Base-by-base conservation (phyloP, 208 protist genomes). In the Trypanosoma avium region DNA sequence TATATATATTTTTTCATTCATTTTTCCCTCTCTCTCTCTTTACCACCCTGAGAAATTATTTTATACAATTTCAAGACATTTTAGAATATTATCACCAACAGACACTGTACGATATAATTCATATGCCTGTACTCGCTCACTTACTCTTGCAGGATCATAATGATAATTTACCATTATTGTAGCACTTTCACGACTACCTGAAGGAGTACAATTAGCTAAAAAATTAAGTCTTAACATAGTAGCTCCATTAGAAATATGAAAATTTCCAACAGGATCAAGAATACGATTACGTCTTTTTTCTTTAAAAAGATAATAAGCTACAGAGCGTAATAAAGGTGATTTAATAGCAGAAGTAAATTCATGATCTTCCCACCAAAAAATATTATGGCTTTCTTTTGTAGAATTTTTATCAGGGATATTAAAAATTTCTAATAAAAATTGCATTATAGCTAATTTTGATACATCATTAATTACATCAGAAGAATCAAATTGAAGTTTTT, bases 161-260 rank as follows among this genome's bases (percentile, higher is more conserved):
- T 77, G 77, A 71, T 96, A 96, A 69, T 96, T 96, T 47, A 96
- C 86, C 86, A 93, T 96, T 46, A 92, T 70, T 45, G 82, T 88
- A 29, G 70, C 87, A 52, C 84, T 91, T 61, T 92, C 80, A 6
- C 79, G 71, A 48, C 81, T 87, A 24, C 86, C 82, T 58, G 81
- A 54, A 13, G 59, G 53, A n/a, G 80, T 84, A 4, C 75, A 71
- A 71, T 95, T 92, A 27, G 61, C 86, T 17, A 92, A 69, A 42
- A 66, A 92, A 56, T 95, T 95, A 26, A 95, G 58, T 26, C 82
- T 74, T 49, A 78, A 78, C 42, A 93, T 73, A 10, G 70, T 85
- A 29, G 90, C 90, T n/a, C 90, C 90, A 57, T 95, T 95, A 13
- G 76, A 81, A 40, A 95, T 67, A 69, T 95, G 90, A 58, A 95